phyloP scores from a whole-genome alignment of 257 asterid species.

The Lithospermum erythrorhizon region DNA sequence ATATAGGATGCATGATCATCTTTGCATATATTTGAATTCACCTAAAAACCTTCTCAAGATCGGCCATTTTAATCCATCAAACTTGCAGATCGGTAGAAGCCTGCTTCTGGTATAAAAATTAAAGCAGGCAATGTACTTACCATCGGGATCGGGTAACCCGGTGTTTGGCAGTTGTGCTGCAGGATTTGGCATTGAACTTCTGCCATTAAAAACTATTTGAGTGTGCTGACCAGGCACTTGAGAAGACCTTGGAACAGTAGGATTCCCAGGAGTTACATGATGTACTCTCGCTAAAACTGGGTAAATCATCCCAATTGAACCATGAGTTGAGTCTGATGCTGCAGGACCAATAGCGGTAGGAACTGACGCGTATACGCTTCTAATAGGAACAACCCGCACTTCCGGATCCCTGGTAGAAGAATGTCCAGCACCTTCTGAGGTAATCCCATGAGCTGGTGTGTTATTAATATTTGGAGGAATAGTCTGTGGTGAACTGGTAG shows the following conservation, averaged over 20 bases:
- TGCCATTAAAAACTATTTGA: constrained; percentile 22
- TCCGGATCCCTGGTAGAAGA: constrained; percentile 37
- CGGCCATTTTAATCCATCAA: not conserved
- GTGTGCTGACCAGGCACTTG: constrained; percentile 37
- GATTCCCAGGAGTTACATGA: constrained; percentile 31
- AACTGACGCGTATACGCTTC: constrained; percentile 49
- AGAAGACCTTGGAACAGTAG: constrained; percentile 29
- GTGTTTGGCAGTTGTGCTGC: constrained; percentile 26
- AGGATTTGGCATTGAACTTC: constrained; percentile 28
- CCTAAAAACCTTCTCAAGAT: not conserved
- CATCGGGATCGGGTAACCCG: constrained; percentile 27
- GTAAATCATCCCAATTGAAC: constrained; percentile 58
- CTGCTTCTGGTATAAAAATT: not conserved
- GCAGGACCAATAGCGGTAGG: constrained; percentile 40
- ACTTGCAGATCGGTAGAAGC: not conserved
- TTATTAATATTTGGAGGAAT: constrained; percentile 28
- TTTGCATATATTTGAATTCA: not conserved
- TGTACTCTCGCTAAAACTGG: constrained; percentile 81
- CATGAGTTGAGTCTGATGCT: constrained; percentile 49
- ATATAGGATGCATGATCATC: no score
- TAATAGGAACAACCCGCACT: constrained; percentile 47
- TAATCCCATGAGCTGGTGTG: constrained; percentile 35
- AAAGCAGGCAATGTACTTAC: constrained; percentile 14
- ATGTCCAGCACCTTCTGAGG: constrained; percentile 24
- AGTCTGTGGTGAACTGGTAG: constrained; percentile 40